phyloP scores from a whole-genome alignment of 257 asterid species.

The Perilla frutescens region DNA sequence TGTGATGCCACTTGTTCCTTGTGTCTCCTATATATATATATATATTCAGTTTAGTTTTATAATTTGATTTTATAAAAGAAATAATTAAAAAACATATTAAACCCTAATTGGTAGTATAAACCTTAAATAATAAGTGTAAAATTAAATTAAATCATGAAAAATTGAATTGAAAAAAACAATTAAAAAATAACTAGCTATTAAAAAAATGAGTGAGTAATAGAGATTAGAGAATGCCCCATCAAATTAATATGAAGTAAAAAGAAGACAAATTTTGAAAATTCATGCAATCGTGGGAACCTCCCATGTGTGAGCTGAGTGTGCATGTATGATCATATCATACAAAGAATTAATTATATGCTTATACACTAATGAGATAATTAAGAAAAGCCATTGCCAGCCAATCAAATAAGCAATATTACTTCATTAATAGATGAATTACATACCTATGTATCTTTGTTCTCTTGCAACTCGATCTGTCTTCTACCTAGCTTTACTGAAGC shows the following conservation, averaged over 20 bases:
- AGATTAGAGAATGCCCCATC: too few species aligned
- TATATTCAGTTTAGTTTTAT: too few species aligned
- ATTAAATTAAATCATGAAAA: too few species aligned
- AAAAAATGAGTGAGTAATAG: too few species aligned
- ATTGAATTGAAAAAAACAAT: too few species aligned
- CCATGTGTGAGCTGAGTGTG: slow-evolving; percentile 21
- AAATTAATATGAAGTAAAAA: background rate
- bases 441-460: slow-evolving; percentile 74
- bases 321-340: background rate
- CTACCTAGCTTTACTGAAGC: slow-evolving; percentile 65
- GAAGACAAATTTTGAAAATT: background rate
- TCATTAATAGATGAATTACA: slow-evolving; percentile 17
- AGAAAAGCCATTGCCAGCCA: slow-evolving; percentile 13
- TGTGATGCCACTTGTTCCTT: too few species aligned
- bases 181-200: too few species aligned
- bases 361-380: background rate
- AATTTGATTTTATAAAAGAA: too few species aligned
- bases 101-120: too few species aligned
- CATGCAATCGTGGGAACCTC: slow-evolving; percentile 23
- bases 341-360: background rate
- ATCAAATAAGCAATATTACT: slow-evolving; percentile 9
- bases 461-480: slow-evolving; percentile 59
- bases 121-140: too few species aligned
- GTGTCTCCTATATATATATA: too few species aligned
- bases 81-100: too few species aligned